These are phyloP conservation scores for Aspergillus brunneoviolaceus DNA, from an alignment of 2,329 filamentous ascomycete species.

Conservation along the genomic window DNA sequence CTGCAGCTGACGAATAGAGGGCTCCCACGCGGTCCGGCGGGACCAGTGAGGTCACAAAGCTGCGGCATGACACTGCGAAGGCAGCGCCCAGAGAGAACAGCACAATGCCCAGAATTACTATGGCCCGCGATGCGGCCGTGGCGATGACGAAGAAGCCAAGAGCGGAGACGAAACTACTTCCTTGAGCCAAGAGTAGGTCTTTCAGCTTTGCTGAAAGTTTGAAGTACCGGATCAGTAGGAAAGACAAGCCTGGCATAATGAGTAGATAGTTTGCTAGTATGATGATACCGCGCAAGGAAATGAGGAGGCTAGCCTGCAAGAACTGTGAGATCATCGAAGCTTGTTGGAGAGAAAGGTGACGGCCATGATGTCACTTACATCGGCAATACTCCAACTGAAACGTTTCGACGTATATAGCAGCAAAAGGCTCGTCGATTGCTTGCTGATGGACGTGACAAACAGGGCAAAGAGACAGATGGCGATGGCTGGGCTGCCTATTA, in stretches of 20 bases:
- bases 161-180: slow-evolving; percentile 18
- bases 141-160: slow-evolving; percentile 23
- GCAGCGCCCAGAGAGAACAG: slow-evolving; percentile 27
- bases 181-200: slow-evolving; percentile 25
- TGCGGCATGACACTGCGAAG: slow-evolving; percentile 24
- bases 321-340: slow-evolving; percentile 5
- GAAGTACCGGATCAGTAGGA: slow-evolving; percentile 16
- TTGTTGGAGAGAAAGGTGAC: background rate
- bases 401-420: slow-evolving; percentile 32
- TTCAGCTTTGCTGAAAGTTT: slow-evolving; percentile 21
- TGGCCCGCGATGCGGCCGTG: slow-evolving; percentile 13
- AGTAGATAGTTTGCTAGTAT: slow-evolving; percentile 22
- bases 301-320: slow-evolving; percentile 28
- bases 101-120: slow-evolving; percentile 21
- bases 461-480: slow-evolving; percentile 22
- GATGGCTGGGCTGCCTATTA: slow-evolving; percentile 25
- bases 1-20: slow-evolving; percentile 28
- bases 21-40: slow-evolving; percentile 28
- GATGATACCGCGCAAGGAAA: slow-evolving; percentile 28
- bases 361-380: slow-evolving; percentile 17
- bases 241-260: slow-evolving; percentile 24
- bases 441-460: slow-evolving; percentile 25
- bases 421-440: slow-evolving; percentile 24
- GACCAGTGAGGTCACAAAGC: slow-evolving; percentile 29
- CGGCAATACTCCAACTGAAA: slow-evolving; percentile 30